Base-by-base conservation (phyloP, 495 filamentous ascomycete species). In the Aspergillus cristatus region DNA sequence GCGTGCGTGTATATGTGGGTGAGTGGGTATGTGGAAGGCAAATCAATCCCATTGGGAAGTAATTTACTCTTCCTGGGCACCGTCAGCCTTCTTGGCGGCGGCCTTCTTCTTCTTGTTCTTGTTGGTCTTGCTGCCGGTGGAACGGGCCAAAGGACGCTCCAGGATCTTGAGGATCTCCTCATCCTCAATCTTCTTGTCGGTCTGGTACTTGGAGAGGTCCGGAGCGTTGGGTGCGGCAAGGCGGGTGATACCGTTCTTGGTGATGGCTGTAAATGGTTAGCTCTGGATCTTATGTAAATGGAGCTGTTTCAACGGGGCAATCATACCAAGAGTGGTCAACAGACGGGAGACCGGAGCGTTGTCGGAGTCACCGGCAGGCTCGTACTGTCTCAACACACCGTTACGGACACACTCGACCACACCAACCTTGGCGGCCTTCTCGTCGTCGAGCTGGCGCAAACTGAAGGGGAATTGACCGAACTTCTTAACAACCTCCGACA, bases 391-490 rank as follows among this genome's bases (percentile, higher is more conserved):
- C 55, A 98, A 67, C 28, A 97, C 86, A 55, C 86, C 85, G 43
- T 76, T 74, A 41, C 91, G 84, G 36, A 94, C 89, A 63, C 89
- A 95, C 67, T 97, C 91, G 32, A 95, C 77, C 38, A 96, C 83
- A 50, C 91, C 91, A 41, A 93, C 82, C 75, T 98, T 98, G 43
- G 87, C 93, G 43, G 86, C 82, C 51, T 89, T 78, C 74, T 97
- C 93, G 54, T 97, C 93, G 34, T 95, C 89, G 34, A 98, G 78
- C 68, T 98, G 91, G 57, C 91, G 76, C 67, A 98, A 70, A 62
- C 86, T 91, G 78, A 98, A 98, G 44, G 91, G 93, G 74, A 98
- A 98, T 33, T 77, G 84, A 44, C 89, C 88, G 62, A 97, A 97
- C 68, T 90, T 97, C 77, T 86, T 89, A 47, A 90, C 79, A 39